Conservation (phyloP, 768 basidiomycete species). For the Leccinum variicolor region DNA sequence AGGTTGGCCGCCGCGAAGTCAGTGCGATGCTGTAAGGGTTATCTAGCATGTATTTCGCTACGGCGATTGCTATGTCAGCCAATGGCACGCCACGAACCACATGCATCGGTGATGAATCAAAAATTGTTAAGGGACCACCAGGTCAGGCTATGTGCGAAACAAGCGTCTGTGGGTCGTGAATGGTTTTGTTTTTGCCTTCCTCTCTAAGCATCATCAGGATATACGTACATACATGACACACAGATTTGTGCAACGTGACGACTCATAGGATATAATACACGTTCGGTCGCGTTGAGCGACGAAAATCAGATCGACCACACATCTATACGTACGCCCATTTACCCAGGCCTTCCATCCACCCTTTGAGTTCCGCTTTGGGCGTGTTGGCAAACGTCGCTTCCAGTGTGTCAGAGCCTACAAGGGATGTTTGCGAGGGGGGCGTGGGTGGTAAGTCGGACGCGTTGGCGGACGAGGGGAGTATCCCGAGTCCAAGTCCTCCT, state of each 20-base stretch:
- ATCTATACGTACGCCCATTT: constrained; percentile 39
- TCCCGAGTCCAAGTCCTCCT: constrained; percentile 89
- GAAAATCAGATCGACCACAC: neutral
- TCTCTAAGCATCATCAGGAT: no score
- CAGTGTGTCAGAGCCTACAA: constrained; percentile 7
- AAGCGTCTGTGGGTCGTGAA: neutral
- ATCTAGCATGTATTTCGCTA: no score
- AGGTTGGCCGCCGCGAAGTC: no score
- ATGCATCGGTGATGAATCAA: no score
- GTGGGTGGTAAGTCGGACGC: constrained; percentile 23
- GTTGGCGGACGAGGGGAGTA: constrained; percentile 56
- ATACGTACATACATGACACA: no score
- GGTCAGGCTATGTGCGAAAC: no score
- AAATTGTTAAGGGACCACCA: no score
- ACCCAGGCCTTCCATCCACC: constrained; percentile 37
- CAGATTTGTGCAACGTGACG: no score
- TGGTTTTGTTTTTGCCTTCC: neutral
- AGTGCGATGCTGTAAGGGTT: no score
- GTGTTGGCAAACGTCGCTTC: constrained; percentile 26
- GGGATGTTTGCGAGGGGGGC: constrained; percentile 17
- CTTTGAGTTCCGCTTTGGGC: constrained; percentile 26
- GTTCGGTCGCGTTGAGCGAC: neutral
- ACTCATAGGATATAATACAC: neutral
- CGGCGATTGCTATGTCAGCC: no score
- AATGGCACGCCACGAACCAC: no score